Evolutionary conservation across 768 basidiomycete genomes (phyloP).

Genomic region (Omphalotus guepiniiformis): DNA sequence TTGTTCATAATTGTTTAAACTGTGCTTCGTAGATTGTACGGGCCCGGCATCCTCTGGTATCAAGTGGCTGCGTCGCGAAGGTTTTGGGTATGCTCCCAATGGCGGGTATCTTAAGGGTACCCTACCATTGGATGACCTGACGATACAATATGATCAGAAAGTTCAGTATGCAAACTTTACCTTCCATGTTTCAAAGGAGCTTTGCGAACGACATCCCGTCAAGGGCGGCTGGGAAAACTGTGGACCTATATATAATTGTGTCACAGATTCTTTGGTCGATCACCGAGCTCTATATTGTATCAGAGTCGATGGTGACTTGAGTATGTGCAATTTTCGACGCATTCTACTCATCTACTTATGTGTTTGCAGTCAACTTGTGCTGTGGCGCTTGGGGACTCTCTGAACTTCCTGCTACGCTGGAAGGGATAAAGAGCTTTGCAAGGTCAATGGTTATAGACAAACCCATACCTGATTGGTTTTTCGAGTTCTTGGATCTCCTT

Average conservation of each 20-base stretch:
- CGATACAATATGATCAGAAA: slow-evolving; percentile 15
- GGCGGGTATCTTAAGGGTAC: neutral
- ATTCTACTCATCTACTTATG: neutral
- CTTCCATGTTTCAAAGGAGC: slow-evolving; percentile 11
- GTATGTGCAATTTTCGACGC: neutral
- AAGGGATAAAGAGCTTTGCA: too few species aligned
- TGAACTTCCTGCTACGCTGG: too few species aligned
- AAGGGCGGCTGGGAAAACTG: slow-evolving; percentile 10
- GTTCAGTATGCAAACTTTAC: slow-evolving; percentile 14
- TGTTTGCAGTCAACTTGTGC: slow-evolving; percentile 10
- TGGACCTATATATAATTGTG: neutral
- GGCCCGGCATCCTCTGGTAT: slow-evolving; percentile 15
- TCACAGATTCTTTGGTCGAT: slow-evolving; percentile 6
- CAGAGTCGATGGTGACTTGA: neutral
- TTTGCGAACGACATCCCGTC: slow-evolving; percentile 9
- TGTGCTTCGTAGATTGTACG: slow-evolving; percentile 16
- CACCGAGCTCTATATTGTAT: neutral
- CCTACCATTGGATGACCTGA: slow-evolving; percentile 5
- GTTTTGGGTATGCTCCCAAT: slow-evolving; percentile 4
- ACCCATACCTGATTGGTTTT: slow-evolving; percentile 15
- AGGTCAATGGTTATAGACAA: neutral
- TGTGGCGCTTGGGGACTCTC: too few species aligned
- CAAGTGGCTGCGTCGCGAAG: slow-evolving; percentile 12
- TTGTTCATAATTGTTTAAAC: too few species aligned
- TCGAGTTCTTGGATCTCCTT: slow-evolving; percentile 12